Percentiles rank a stretch among this genome's conserved stretches.
Conservation (phyloP, 2,329 filamentous ascomycete genomes). For the Clonostachys chloroleuca region DNA sequence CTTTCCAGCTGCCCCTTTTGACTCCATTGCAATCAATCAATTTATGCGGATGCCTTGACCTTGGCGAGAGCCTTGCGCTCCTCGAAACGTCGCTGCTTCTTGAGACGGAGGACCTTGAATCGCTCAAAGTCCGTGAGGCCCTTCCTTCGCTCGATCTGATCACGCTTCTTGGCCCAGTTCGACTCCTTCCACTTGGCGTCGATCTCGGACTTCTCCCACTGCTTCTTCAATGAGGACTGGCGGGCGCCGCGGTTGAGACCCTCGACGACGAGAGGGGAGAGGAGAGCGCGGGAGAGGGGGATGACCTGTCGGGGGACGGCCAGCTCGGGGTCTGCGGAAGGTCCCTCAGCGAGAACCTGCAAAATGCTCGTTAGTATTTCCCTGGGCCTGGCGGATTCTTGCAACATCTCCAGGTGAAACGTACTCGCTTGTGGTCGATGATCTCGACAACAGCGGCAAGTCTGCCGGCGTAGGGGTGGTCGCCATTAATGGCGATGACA, state of each 20-base stretch:
- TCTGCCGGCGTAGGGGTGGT: constrained; percentile 76
- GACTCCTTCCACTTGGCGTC: constrained; percentile 90
- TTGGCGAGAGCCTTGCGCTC: constrained; percentile 95
- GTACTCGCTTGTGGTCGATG: constrained; percentile 99
- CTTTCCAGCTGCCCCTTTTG: constrained; percentile 21
- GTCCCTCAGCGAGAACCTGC: constrained; percentile 94
- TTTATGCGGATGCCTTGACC: constrained; percentile 77
- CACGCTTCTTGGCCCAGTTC: constrained; percentile 92
- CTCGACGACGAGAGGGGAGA: constrained; percentile 84
- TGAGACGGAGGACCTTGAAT: constrained; percentile 99
- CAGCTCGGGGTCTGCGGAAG: constrained; percentile 74
- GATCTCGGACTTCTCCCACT: constrained; percentile 88
- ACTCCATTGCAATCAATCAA: constrained; percentile 4
- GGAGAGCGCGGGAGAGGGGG: constrained; percentile 75
- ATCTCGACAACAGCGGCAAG: constrained; percentile 97
- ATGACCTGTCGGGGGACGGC: constrained; percentile 84
- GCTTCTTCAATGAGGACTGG: constrained; percentile 75
- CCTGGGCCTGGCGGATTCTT: too few relatives aligned
- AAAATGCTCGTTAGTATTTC: constrained; percentile 5
- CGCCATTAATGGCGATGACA: constrained; percentile 82
- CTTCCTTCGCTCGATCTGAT: constrained; percentile 80
- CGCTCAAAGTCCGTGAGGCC: constrained; percentile 97
- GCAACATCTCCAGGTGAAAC: constrained; percentile 34
- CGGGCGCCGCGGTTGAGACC: constrained; percentile 83
- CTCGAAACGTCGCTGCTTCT: constrained; percentile 99